phyloP scores from a whole-genome alignment of 805 yeast genomes.

The Kazachstania africana region DNA sequence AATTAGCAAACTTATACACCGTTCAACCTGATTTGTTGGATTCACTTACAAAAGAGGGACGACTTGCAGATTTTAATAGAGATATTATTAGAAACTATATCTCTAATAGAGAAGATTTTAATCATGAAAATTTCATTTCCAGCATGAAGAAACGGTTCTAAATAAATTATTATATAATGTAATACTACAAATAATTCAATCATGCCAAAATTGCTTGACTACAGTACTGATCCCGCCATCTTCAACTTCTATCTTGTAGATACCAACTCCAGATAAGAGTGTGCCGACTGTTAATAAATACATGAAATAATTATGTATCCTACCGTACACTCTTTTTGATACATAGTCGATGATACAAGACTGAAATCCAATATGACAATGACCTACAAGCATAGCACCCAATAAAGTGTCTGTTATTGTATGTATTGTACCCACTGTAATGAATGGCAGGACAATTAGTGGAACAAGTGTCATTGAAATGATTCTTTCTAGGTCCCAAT shows the following conservation, averaged over 20 bases:
- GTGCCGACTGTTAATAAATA: constrained; percentile 62
- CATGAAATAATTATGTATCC: constrained; percentile 57
- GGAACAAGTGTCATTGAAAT: constrained; percentile 66
- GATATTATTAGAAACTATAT: constrained; percentile 54
- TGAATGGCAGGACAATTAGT: constrained; percentile 58
- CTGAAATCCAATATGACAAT: constrained; percentile 76
- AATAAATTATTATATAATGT: too few species aligned
- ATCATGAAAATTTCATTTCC: constrained; percentile 27
- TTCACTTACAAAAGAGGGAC: constrained; percentile 74
- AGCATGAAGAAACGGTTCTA: constrained; percentile 16
- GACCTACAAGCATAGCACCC: constrained; percentile 55
- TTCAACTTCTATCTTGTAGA: constrained; percentile 69
- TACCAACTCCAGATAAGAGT: constrained; percentile 59
- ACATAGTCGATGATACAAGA: constrained; percentile 92
- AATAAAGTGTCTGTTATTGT: constrained; percentile 64
- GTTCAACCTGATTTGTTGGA: constrained; percentile 72
- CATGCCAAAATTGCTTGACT: constrained; percentile 1
- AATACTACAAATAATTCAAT: too few species aligned
- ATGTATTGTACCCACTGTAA: constrained; percentile 52
- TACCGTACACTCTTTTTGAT: constrained; percentile 76
- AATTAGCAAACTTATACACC: constrained; percentile 72
- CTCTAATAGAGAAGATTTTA: constrained; percentile 58
- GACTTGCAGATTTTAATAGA: constrained; percentile 53
- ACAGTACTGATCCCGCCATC: constrained; percentile 60
- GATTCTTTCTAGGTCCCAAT: constrained; percentile 79